phyloP scores from a whole-genome alignment of 2,329 filamentous ascomycete genomes.

The Chaetomium sp. region DNA sequence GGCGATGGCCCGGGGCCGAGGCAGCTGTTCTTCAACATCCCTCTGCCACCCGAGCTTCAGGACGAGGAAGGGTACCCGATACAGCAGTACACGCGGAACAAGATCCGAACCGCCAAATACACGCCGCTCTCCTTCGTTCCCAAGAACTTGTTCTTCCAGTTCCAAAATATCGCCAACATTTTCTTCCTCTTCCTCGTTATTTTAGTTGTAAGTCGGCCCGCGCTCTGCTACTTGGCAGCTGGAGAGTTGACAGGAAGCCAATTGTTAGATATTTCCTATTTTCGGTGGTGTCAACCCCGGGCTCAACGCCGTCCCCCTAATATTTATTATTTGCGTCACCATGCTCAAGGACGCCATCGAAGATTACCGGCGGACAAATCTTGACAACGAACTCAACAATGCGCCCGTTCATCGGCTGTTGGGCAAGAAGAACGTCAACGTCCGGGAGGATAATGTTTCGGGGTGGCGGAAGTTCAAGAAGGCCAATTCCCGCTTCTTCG shows the following conservation, averaged over 20 bases:
- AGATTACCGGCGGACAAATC: conserved; percentile 86
- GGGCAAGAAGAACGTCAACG: conserved; percentile 92
- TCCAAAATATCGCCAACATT: conserved; percentile 97
- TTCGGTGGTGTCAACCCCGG: conserved; percentile 92
- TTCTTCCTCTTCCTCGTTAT: conserved; percentile 98
- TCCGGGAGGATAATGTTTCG: conserved; percentile 81
- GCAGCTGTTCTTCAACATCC: conserved; percentile 81
- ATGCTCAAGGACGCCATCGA: conserved; percentile 94
- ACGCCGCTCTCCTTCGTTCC: conserved; percentile 92
- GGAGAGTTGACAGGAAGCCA: conserved; percentile 34
- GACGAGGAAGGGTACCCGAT: conserved; percentile 79
- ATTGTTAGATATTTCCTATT: conserved; percentile 83
- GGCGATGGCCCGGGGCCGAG: conserved; percentile 51
- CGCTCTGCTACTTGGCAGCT: neutral
- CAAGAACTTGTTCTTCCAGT: conserved; percentile 97
- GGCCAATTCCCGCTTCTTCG: conserved; percentile 66
- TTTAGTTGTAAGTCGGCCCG: conserved; percentile 70
- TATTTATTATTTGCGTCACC: conserved; percentile 87
- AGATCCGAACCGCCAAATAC: conserved; percentile 97
- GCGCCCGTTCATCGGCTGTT: conserved; percentile 88
- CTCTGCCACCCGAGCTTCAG: conserved; percentile 71
- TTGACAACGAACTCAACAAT: conserved; percentile 95
- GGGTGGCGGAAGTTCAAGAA: conserved; percentile 91
- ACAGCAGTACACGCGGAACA: conserved; percentile 79
- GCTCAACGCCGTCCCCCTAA: conserved; percentile 85